Percentiles rank a stretch among this genome's conserved stretches.
Evolutionary conservation across 371 early-diverging fungal species (phyloP).

Genomic region (Lichtheimia corymbifera): DNA sequence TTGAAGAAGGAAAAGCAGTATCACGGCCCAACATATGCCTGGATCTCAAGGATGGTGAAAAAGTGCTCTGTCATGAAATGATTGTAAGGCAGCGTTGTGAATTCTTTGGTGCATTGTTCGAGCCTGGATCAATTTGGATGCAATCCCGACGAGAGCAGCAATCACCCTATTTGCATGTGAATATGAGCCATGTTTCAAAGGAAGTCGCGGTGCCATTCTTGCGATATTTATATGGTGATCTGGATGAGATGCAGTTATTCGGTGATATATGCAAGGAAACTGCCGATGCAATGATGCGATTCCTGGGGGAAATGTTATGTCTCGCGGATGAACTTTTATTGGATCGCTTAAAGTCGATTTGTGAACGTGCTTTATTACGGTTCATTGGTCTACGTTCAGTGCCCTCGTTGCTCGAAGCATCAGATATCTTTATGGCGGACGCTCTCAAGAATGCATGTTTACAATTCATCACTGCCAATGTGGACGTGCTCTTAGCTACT

Average conservation of each 20-base stretch:
- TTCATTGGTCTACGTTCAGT: conserved; percentile 60
- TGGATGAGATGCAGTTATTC: conserved; percentile 41
- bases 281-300: conserved; percentile 50
- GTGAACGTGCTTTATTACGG: conserved; percentile 47
- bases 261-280: conserved; percentile 36
- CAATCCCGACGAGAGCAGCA: conserved; percentile 25
- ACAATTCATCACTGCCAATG: conserved; percentile 61
- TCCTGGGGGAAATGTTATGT: conserved; percentile 56
- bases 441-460: conserved; percentile 57
- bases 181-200: conserved; percentile 48
- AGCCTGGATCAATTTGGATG: conserved; percentile 56
- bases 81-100: conserved; percentile 64
- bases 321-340: conserved; percentile 70
- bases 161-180: conserved; percentile 28
- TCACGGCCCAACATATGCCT: conserved; percentile 39
- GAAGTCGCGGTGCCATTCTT: conserved; percentile 53
- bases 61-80: conserved; percentile 52
- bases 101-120: conserved; percentile 65
- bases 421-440: conserved; percentile 55
- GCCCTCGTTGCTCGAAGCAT: conserved; percentile 50
- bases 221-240: conserved; percentile 55
- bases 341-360: conserved; percentile 55
- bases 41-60: conserved; percentile 31
- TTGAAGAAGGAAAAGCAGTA: conserved; percentile 3
- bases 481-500: conserved; percentile 58